Percentiles rank a stretch among this genome's conserved stretches.
phyloP scores from a whole-genome alignment of 768 basidiomycete genomes.

The Auriscalpium microsporum region DNA sequence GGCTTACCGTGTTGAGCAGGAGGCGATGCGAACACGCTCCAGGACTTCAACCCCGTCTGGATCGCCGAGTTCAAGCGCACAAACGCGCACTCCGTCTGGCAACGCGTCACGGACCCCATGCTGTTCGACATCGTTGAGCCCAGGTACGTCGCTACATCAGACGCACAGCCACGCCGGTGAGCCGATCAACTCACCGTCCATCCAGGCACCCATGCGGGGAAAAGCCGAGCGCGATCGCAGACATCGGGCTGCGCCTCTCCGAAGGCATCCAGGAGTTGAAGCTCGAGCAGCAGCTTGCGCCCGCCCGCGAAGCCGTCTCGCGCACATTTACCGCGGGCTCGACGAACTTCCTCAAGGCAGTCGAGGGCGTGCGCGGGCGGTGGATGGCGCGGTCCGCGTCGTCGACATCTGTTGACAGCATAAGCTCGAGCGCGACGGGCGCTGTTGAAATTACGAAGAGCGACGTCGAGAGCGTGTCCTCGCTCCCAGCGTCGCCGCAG shows the following conservation, averaged over 20 bases:
- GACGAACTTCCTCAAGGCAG: constrained; percentile 77
- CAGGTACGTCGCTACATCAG: constrained; percentile 38
- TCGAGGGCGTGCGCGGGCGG: constrained; percentile 78
- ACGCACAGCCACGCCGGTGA: too few relatives aligned
- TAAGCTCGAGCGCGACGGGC: constrained; percentile 15
- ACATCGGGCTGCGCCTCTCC: constrained; percentile 83
- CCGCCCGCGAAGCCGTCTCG: constrained; percentile 82
- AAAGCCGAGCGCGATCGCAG: constrained; percentile 81
- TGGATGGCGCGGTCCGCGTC: constrained; percentile 41
- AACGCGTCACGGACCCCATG: constrained; percentile 81
- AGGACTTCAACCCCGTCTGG: constrained; percentile 87
- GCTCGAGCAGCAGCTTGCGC: constrained; percentile 87
- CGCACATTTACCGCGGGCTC: constrained; percentile 69
- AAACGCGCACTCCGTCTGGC: constrained; percentile 85
- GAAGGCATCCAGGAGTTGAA: constrained; percentile 94
- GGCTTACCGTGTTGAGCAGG: constrained; percentile 22
- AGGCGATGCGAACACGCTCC: constrained; percentile 47
- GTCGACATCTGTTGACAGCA: constrained; percentile 9
- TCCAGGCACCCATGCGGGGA: constrained; percentile 87
- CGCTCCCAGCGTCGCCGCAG: background rate
- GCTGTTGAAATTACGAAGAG: constrained; percentile 23
- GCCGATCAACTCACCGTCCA: too few relatives aligned
- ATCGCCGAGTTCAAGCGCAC: constrained; percentile 83
- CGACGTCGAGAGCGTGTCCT: constrained; percentile 17
- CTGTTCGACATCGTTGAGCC: constrained; percentile 96